These are phyloP conservation scores for Arthrobotrys pseudoclavata DNA, from an alignment of 2,329 filamentous ascomycete genomes.

Conservation along the genomic window DNA sequence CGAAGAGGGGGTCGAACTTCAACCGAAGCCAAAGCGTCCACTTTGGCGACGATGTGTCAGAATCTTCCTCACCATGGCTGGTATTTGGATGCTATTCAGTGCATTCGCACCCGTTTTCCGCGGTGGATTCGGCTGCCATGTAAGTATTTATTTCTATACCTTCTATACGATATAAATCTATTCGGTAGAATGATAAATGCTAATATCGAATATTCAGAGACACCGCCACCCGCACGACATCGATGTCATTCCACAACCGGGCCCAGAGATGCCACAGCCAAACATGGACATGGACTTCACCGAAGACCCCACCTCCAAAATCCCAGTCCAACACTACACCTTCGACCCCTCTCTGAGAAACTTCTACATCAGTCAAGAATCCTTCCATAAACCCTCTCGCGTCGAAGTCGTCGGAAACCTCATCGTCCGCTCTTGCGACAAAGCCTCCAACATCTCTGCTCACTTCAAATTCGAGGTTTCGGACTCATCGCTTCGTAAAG, in stretches of 20 bases:
- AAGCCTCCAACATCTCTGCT: slow-evolving; percentile 51
- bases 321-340: slow-evolving; percentile 41
- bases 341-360: slow-evolving; percentile 31
- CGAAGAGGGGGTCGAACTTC: slow-evolving; percentile 27
- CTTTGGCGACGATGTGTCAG: slow-evolving; percentile 44
- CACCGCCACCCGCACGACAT: slow-evolving; percentile 13
- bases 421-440: slow-evolving; percentile 43
- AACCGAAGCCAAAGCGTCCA: slow-evolving; percentile 50
- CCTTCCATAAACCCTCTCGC: slow-evolving; percentile 37
- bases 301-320: not conserved
- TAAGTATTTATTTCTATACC: slow-evolving; percentile 25
- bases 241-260: not conserved
- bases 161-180: not conserved
- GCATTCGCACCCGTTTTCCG: slow-evolving; percentile 36
- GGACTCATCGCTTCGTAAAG: slow-evolving; percentile 14
- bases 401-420: slow-evolving; percentile 45
- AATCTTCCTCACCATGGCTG: slow-evolving; percentile 24
- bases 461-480: slow-evolving; percentile 50
- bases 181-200: not conserved
- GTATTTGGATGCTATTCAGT: slow-evolving; percentile 35
- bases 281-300: slow-evolving; percentile 24
- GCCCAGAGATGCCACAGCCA: not conserved
- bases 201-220: slow-evolving; percentile 4
- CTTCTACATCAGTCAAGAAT: slow-evolving; percentile 48
- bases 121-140: slow-evolving; percentile 25